Evolutionary conservation across 75 land plant genomes (phyloP), one percentile per base, ranked within the genome.

Genomic region (Selaginella moellendorffii): DNA sequence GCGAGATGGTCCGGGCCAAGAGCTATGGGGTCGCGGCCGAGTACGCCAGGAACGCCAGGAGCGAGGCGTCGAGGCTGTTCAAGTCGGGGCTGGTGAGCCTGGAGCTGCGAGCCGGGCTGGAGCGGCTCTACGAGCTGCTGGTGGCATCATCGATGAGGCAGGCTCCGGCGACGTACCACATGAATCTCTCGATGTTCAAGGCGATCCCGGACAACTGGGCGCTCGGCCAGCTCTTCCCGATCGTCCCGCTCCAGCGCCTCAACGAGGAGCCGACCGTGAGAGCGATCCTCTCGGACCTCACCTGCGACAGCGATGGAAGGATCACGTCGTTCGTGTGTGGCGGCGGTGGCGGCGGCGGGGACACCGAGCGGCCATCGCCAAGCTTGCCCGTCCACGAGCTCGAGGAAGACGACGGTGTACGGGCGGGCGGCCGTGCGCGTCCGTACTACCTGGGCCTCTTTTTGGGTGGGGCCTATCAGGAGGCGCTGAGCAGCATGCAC

Each of bases 241-340:
- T 91, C 1, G 66, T 91, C 52, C 97, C 97, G 0, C 80, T 91
- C 53, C 97, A 91, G 52, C 77, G 84, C 1, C 80, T 85, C 9
- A 76, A 76, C 27, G 77, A 91, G 68, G 67, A 66, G 71, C 97
- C 97, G 1, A 66, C 63, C 0, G 76, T 72, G 27, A 65, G 68
- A 20, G 93, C 84, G 23, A 59, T 80, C 28, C 73, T 91, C 0
- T 85, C 93, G 0, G 97, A 91, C 66, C 76, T 91, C 10, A 87
- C 97, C 0, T 91, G 97, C 62, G 97, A 91, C 75, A 91, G 97
- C 67, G 97, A 91, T 62, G 97, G 97, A 26, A 91, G 87, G 73
- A 69, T 91, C 12, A 73, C 78, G 28, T 71, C 76, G 2, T 91
- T 87, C 66, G 76, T 91, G 21, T 83, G 77, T 0, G 84, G 84